phyloP scores from a whole-genome alignment of 1,284 basidiomycete species.

The Puccinia triticina region DNA sequence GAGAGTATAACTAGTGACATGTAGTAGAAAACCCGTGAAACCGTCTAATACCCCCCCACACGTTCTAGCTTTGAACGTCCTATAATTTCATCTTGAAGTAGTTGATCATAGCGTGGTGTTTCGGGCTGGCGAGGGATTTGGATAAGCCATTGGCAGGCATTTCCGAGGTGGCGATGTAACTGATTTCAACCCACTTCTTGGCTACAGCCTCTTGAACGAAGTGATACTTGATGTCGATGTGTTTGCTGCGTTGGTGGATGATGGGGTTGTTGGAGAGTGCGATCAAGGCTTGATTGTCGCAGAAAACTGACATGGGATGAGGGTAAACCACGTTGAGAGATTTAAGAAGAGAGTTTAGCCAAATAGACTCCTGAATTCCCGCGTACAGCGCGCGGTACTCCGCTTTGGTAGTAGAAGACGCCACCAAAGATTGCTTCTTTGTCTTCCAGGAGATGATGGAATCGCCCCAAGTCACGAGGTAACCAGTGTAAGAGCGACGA shows the following conservation, averaged over 20 bases:
- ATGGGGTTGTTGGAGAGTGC: conserved; percentile 60
- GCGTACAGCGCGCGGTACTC: neutral
- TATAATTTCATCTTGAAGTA: too few species aligned
- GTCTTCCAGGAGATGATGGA: neutral
- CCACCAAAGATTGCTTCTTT: neutral
- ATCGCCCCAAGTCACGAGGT: neutral
- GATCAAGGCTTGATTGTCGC: conserved; percentile 62
- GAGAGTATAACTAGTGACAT: too few species aligned
- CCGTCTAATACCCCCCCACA: too few species aligned
- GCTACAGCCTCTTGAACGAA: conserved; percentile 61
- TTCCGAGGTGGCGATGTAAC: conserved; percentile 58
- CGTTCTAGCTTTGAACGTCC: too few species aligned
- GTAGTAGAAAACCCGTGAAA: too few species aligned
- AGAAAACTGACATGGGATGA: conserved; percentile 56
- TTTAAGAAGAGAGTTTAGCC: neutral
- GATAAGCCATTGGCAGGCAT: conserved; percentile 63
- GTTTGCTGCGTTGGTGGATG: conserved; percentile 61
- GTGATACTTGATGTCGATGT: conserved; percentile 63
- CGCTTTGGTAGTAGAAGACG: conserved; percentile 7
- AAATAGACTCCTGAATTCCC: neutral
- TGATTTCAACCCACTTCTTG: conserved; percentile 57
- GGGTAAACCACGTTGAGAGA: neutral
- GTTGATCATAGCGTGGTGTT: neutral
- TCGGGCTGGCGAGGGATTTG: conserved; percentile 55
- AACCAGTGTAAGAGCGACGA: neutral